Percentiles rank a stretch among this genome's conserved stretches.
phyloP scores from a whole-genome alignment of 371 early-diverging fungal genomes.

The Blakeslea trispora region DNA sequence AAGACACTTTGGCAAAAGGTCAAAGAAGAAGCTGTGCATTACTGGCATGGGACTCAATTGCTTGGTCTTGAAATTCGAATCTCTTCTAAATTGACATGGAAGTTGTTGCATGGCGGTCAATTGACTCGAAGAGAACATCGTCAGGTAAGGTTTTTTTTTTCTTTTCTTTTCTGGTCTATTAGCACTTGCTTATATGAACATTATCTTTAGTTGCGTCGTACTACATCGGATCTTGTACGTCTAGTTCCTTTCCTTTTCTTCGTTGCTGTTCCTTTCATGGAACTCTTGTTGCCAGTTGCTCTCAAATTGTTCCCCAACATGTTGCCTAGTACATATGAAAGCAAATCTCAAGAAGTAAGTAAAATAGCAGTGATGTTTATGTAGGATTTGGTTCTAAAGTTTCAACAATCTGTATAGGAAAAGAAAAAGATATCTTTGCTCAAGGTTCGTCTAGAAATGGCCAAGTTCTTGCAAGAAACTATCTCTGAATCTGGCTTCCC shows the following conservation, averaged over 20 bases:
- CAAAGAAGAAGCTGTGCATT: conserved; percentile 91
- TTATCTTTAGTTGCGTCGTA: conserved; percentile 73
- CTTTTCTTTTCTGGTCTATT: not conserved
- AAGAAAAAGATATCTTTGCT: conserved; percentile 88
- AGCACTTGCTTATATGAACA: not conserved
- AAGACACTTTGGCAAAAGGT: conserved; percentile 77
- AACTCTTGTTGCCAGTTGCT: conserved; percentile 89
- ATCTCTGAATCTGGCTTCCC: conserved; percentile 82
- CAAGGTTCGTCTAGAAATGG: conserved; percentile 92
- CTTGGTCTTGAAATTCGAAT: conserved; percentile 88
- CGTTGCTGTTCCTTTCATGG: conserved; percentile 93
- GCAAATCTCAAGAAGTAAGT: conserved; percentile 76
- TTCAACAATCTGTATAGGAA: conserved; percentile 57
- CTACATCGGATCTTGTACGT: conserved; percentile 85
- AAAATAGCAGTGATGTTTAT: too few relatives aligned
- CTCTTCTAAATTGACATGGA: conserved; percentile 78
- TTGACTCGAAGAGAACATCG: conserved; percentile 90
- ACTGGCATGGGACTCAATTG: conserved; percentile 95
- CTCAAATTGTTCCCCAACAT: conserved; percentile 96
- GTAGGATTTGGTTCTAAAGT: not conserved
- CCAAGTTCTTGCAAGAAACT: conserved; percentile 94
- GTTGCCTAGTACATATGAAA: conserved; percentile 95
- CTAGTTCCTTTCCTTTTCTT: conserved; percentile 93
- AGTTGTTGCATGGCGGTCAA: conserved; percentile 75
- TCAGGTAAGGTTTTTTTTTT: conserved; percentile 57